These are phyloP conservation scores for Saccharomycopsis javanensis DNA, from an alignment of 805 yeast species.

Conservation along the genomic window DNA sequence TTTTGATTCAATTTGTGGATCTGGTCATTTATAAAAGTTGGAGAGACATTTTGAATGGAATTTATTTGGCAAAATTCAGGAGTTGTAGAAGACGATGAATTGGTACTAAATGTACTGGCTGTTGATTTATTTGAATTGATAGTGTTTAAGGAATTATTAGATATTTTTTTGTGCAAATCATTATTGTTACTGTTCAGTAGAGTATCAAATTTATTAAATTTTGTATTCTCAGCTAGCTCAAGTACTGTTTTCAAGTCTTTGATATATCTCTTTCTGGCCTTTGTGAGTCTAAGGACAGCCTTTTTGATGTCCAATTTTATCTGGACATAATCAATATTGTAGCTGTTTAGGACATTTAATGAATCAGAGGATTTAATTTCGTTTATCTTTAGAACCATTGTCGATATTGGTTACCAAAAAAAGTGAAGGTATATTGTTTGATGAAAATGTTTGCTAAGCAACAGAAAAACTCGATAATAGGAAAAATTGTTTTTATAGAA, in stretches of 20 bases:
- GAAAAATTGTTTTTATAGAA: too few relatives aligned
- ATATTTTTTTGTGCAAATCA: neutral
- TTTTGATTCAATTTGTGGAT: neutral
- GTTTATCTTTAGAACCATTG: constrained; percentile 2
- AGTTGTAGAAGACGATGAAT: neutral
- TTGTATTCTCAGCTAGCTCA: neutral
- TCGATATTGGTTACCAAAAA: neutral
- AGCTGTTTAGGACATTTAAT: constrained; percentile 11
- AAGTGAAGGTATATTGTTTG: too few relatives aligned
- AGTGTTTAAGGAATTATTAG: neutral
- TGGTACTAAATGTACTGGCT: neutral
- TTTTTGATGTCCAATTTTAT: constrained; percentile 10
- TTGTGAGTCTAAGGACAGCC: constrained; percentile 4
- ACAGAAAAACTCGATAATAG: too few relatives aligned
- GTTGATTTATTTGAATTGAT: neutral
- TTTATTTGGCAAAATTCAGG: neutral
- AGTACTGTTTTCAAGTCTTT: neutral
- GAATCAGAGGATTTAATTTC: neutral
- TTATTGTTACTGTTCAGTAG: neutral
- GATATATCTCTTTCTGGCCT: neutral
- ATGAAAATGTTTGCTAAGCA: too few relatives aligned
- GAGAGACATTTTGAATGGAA: neutral
- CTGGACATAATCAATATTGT: constrained; percentile 9
- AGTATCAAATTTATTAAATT: neutral
- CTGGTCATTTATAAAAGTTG: neutral